Conservation (phyloP, 208 protist species). For the Trypanosoma melophagium region DNA sequence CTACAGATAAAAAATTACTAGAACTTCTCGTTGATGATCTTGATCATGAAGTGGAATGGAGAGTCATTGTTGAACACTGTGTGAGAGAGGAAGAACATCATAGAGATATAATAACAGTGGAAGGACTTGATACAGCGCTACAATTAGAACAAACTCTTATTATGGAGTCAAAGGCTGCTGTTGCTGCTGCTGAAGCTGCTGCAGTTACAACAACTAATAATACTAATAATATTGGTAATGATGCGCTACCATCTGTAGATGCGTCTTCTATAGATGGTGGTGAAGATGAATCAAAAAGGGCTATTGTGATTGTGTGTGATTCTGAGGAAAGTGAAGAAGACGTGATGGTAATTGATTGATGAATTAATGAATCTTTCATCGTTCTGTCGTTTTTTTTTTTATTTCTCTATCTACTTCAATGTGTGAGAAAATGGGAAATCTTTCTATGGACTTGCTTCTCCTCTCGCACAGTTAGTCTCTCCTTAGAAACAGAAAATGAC, state of each 20-base stretch:
- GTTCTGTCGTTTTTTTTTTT: constrained; percentile 1
- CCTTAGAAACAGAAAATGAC: too few species aligned
- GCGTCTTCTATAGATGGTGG: neutral
- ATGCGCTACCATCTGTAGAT: constrained; percentile 1
- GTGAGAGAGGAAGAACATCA: neutral
- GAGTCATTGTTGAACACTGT: constrained; percentile 43
- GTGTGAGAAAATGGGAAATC: too few species aligned
- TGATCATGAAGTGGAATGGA: constrained; percentile 69
- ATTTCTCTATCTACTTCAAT: neutral
- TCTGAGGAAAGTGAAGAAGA: constrained; percentile 19
- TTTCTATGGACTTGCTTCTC: too few species aligned
- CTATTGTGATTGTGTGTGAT: constrained; percentile 4
- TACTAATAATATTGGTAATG: constrained; percentile 10
- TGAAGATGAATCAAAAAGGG: neutral
- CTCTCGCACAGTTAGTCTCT: too few species aligned
- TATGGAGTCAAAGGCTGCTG: constrained; percentile 1
- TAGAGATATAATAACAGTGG: constrained; percentile 17
- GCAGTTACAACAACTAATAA: neutral
- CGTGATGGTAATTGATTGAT: constrained; percentile 37
- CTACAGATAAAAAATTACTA: constrained; percentile 20
- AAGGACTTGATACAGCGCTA: constrained; percentile 34
- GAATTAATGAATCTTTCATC: neutral
- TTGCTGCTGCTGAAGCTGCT: neutral
- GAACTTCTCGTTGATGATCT: constrained; percentile 58
- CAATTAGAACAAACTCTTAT: constrained; percentile 14